These are phyloP conservation scores for Aspergillus unguis DNA, from an alignment of 2,329 filamentous ascomycete genomes.

Conservation along the genomic window DNA sequence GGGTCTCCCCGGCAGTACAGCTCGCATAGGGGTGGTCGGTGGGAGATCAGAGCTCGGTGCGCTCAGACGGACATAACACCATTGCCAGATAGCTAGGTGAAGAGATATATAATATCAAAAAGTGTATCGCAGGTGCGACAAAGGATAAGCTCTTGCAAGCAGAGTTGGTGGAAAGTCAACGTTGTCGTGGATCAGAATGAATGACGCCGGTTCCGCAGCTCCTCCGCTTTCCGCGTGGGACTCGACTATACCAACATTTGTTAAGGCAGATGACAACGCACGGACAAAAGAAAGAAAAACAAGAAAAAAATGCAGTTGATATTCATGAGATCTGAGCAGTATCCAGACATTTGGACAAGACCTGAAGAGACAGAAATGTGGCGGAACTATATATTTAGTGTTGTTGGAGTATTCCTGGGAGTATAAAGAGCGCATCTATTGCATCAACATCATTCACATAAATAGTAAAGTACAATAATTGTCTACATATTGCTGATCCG, in stretches of 20 bases:
- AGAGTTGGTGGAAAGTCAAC: background rate
- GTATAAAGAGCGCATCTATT: no score
- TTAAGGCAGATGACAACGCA: background rate
- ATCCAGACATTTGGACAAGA: no score
- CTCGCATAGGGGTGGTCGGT: slow-evolving; percentile 62
- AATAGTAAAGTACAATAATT: background rate
- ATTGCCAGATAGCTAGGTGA: slow-evolving; percentile 24
- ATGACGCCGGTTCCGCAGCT: slow-evolving; percentile 17
- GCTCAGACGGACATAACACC: slow-evolving; percentile 29
- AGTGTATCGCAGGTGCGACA: background rate
- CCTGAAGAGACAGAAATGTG: no score
- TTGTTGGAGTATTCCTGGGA: background rate
- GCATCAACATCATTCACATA: background rate
- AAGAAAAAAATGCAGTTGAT: no score
- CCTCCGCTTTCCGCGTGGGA: slow-evolving; percentile 18
- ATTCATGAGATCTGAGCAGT: no score
- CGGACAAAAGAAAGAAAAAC: no score
- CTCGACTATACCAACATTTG: background rate
- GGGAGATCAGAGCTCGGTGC: slow-evolving; percentile 26
- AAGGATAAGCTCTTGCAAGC: background rate
- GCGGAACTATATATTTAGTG: background rate
- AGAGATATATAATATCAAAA: background rate
- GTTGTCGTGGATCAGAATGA: background rate
- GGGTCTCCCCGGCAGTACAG: slow-evolving; percentile 75
- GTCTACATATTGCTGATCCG: slow-evolving; percentile 6